phyloP scores from a whole-genome alignment of 2,329 filamentous ascomycete genomes.

The Paraconiothyrium sp. region DNA sequence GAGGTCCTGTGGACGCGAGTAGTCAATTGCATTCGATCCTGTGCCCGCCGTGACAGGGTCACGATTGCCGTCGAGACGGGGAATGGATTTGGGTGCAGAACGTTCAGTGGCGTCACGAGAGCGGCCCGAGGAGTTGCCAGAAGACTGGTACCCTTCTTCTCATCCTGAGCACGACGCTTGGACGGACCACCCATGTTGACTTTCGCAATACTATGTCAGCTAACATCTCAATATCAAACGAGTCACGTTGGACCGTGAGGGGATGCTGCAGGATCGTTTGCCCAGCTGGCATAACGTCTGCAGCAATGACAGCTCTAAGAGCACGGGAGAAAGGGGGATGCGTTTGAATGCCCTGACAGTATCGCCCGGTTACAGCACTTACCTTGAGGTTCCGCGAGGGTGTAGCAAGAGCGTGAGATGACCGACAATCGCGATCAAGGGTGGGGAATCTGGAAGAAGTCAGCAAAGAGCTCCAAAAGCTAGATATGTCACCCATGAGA shows the following conservation, averaged over 20 bases:
- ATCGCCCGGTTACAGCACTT: conserved; percentile 10
- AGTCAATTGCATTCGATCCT: conserved; percentile 28
- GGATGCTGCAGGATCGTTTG: conserved; percentile 5
- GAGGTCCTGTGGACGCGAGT: conserved; percentile 38
- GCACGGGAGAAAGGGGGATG: background rate
- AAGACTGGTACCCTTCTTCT: conserved; percentile 41
- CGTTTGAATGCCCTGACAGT: background rate
- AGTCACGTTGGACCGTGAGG: conserved; percentile 3
- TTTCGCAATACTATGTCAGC: conserved; percentile 21
- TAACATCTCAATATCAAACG: conserved; percentile 28
- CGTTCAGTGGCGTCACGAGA: conserved; percentile 38
- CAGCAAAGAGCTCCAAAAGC: conserved; percentile 14
- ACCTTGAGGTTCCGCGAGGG: conserved; percentile 12
- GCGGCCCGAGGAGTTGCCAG: conserved; percentile 35
- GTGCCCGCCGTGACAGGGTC: conserved; percentile 31
- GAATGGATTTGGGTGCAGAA: conserved; percentile 39
- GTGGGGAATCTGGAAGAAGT: conserved; percentile 8
- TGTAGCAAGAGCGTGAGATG: background rate
- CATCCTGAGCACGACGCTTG: conserved; percentile 45
- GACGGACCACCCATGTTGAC: conserved; percentile 49
- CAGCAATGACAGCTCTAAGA: background rate
- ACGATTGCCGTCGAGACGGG: conserved; percentile 47
- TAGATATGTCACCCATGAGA: conserved; percentile 12
- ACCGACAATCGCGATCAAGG: conserved; percentile 6
- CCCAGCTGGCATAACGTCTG: background rate